Evolutionary conservation across 257 asterid species (phyloP), one percentile per base, ranked within the genome.

Genomic region (Lycium ferocissimum): DNA sequence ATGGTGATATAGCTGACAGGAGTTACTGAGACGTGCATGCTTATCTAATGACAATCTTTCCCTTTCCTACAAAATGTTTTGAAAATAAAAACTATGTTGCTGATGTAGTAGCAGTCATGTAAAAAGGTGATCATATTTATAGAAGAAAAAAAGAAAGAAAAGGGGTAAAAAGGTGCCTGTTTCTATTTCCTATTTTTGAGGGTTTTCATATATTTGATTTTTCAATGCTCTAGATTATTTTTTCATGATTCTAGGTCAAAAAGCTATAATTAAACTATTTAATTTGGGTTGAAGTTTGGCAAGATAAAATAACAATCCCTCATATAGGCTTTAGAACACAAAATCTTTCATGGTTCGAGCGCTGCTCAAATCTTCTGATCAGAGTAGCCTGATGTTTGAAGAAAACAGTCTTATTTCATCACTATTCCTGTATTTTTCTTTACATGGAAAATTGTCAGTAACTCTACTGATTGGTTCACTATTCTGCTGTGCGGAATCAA

Each of bases 401-500:
- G 47, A 53, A 78, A 53, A 26, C 47, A 7, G 26, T 76, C 82
- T 15, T 26, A 53, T 78, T 26, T 53, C 59, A 53, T 26, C 82
- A 53, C 5, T 14, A 51, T 78, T 76, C 26, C 7, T 53, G 65
- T 0, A 2, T 26, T 18, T 33, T 53, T 76, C 5, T 71, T 40
- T 56, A 45, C 71, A 20, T 43, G 49, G 49, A 13, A 22, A 51
- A 51, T 53, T 26, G 26, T 17, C 45, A 43, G 9, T 75, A 54
- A 75, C 67, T 9, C 43, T 61, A 73, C 67, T 78, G 70, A 14
- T 61, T 85, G 80, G 51, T 53, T 83, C 26, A 45, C 54, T 18
- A 53, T 51, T 54, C 65, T 69, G 69, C 81, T 54, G 26, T 69
- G 82, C 22, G 56, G 45, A 67, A 53, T 65, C 85, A 71, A 70